Evolutionary conservation across 495 filamentous ascomycete species (phyloP).

Genomic region (Daldinia loculata): DNA sequence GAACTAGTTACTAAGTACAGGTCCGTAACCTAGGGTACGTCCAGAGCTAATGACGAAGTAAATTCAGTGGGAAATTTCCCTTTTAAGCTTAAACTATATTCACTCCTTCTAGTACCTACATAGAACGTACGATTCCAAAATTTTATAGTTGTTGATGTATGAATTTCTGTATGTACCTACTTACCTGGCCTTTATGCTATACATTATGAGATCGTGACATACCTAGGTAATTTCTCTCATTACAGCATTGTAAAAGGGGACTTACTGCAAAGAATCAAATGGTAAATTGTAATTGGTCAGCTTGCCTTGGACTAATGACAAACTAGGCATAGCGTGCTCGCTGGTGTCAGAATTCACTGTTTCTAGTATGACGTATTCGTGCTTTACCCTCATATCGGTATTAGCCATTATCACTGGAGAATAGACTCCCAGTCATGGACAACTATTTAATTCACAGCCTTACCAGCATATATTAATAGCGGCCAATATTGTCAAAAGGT

Average conservation of each 20-base stretch:
- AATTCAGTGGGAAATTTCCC: no score
- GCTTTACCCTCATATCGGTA: not conserved
- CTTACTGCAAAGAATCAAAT: not conserved
- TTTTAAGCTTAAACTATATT: no score
- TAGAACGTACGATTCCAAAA: not conserved
- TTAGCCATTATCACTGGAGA: not conserved
- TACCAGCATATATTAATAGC: not conserved
- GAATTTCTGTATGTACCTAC: not conserved
- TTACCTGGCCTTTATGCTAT: not conserved
- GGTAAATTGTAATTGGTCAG: not conserved
- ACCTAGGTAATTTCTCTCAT: not conserved
- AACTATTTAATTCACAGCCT: not conserved
- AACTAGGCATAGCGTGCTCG: not conserved
- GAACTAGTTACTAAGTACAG: not conserved
- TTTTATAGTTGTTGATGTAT: not conserved
- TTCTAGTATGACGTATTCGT: not conserved
- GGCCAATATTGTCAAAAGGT: no score
- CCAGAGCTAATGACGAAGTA: no score
- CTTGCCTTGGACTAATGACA: not conserved
- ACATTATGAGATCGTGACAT: not conserved
- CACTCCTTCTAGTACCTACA: not conserved
- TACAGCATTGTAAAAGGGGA: not conserved
- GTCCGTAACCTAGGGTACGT: no score
- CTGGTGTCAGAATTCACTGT: not conserved
- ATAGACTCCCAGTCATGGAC: not conserved